Evolutionary conservation across 768 basidiomycete genomes (phyloP).

Genomic region (Chalciporus pseudorubinellus): DNA sequence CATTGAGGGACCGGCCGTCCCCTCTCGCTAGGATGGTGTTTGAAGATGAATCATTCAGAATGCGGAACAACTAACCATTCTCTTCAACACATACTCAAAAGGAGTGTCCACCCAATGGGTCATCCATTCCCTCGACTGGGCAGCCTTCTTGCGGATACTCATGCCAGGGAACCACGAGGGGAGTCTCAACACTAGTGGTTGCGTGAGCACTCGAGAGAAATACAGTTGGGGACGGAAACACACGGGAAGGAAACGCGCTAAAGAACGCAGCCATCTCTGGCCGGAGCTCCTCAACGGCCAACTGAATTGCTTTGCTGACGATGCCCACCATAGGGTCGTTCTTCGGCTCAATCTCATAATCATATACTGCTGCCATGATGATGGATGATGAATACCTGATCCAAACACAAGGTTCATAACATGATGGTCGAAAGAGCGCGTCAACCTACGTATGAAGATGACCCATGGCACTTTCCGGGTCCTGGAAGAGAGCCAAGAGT

Average conservation of each 20-base stretch:
- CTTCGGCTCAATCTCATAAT: constrained; percentile 27
- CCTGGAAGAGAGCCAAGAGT: constrained; percentile 26
- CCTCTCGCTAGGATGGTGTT: constrained; percentile 5
- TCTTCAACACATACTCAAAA: constrained; percentile 15
- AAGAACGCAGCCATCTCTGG: constrained; percentile 23
- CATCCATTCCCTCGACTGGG: constrained; percentile 15
- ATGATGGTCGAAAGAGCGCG: not conserved
- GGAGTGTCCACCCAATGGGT: constrained; percentile 20
- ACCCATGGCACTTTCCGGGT: constrained; percentile 21
- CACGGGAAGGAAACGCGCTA: constrained; percentile 12
- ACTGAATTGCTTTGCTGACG: constrained; percentile 25
- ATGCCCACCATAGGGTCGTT: constrained; percentile 30
- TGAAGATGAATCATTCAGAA: not conserved
- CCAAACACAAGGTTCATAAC: not conserved
- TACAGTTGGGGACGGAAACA: not conserved
- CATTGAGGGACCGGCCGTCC: constrained; percentile 14
- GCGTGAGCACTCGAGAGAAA: constrained; percentile 6
- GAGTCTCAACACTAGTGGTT: constrained; percentile 23
- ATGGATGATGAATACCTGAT: constrained; percentile 26
- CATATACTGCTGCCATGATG: constrained; percentile 33
- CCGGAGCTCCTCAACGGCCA: constrained; percentile 18
- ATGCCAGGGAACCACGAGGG: constrained; percentile 31
- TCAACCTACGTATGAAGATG: constrained; percentile 20
- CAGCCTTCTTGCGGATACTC: constrained; percentile 25
- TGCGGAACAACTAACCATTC: constrained; percentile 8